phyloP scores from a whole-genome alignment of 2,329 filamentous ascomycete genomes.

The Fusarium sp. region DNA sequence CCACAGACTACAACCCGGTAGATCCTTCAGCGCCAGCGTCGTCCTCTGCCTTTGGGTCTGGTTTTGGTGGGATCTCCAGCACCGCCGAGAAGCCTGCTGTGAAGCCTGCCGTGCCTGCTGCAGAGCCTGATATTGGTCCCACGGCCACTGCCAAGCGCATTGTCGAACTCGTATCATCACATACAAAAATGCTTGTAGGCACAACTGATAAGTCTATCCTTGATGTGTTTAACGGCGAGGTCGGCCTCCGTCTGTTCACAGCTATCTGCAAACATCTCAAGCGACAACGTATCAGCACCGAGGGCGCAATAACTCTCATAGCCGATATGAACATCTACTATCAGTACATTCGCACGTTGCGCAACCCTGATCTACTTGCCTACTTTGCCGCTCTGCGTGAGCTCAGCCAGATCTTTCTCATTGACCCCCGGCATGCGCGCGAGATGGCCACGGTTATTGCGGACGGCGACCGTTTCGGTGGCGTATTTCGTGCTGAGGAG shows the following conservation, averaged over 20 bases:
- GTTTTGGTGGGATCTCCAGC: conserved; percentile 36
- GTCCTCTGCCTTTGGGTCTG: conserved; percentile 34
- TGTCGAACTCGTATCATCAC: conserved; percentile 86
- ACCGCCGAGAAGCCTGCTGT: conserved; percentile 23
- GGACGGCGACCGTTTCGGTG: conserved; percentile 88
- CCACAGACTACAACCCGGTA: conserved; percentile 90
- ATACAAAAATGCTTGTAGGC: conserved; percentile 92
- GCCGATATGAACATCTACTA: conserved; percentile 97
- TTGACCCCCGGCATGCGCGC: conserved; percentile 85
- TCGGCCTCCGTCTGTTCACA: conserved; percentile 91
- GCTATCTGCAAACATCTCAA: conserved; percentile 98
- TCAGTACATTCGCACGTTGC: conserved; percentile 82
- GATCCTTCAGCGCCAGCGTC: conserved; percentile 39
- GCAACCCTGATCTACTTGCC: conserved; percentile 84
- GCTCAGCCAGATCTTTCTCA: conserved; percentile 94
- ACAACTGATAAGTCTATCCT: conserved; percentile 98
- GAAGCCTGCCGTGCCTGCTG: conserved; percentile 50
- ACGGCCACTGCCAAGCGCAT: conserved; percentile 84
- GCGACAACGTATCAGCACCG: conserved; percentile 89
- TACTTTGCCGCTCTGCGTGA: conserved; percentile 95
- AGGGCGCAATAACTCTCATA: conserved; percentile 92
- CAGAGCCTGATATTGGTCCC: conserved; percentile 69
- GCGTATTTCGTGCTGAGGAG: conserved; percentile 94
- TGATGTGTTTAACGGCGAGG: conserved; percentile 98
- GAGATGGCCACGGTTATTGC: conserved; percentile 96